Percentiles rank a stretch among this genome's conserved stretches.
Evolutionary conservation across 1,284 basidiomycete genomes (phyloP).

Genomic region (Jaminaea rosea): DNA sequence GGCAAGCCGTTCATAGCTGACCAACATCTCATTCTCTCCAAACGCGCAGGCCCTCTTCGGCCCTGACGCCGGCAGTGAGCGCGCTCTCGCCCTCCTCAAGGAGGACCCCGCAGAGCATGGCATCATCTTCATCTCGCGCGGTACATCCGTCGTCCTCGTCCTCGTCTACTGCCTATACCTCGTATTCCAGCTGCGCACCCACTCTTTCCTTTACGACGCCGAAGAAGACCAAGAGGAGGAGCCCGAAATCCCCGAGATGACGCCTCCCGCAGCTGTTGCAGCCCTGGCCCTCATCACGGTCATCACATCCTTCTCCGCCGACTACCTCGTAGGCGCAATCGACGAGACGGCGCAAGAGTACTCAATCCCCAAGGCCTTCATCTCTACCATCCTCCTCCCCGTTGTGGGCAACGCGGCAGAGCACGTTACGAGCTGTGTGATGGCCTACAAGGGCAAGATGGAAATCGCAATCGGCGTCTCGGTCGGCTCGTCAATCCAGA

Average conservation of each 20-base stretch:
- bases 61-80: neutral
- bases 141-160: slow-evolving; percentile 56
- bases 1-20: too few relatives aligned
- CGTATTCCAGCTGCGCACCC: slow-evolving; percentile 44
- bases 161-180: slow-evolving; percentile 68
- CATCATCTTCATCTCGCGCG: slow-evolving; percentile 42
- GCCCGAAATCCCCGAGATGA: slow-evolving; percentile 38
- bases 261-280: slow-evolving; percentile 33
- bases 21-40: slow-evolving; percentile 7
- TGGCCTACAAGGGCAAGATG: slow-evolving; percentile 45
- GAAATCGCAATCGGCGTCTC: slow-evolving; percentile 63
- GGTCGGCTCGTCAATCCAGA: slow-evolving; percentile 63
- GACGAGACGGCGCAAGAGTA: slow-evolving; percentile 43
- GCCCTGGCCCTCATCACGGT: slow-evolving; percentile 38
- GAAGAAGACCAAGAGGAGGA: slow-evolving; percentile 23
- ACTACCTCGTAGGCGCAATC: slow-evolving; percentile 48
- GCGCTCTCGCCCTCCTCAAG: neutral
- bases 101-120: slow-evolving; percentile 11
- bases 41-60: neutral
- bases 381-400: slow-evolving; percentile 64
- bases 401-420: slow-evolving; percentile 61
- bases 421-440: slow-evolving; percentile 42
- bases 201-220: slow-evolving; percentile 41
- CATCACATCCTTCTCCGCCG: slow-evolving; percentile 41
- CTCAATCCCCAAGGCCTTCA: slow-evolving; percentile 44